A percentile compares a stretch with the other conserved stretches of the same genome.
phyloP scores from a whole-genome alignment of 352 stramenopile genomes.

The Phytophthora citricola region DNA sequence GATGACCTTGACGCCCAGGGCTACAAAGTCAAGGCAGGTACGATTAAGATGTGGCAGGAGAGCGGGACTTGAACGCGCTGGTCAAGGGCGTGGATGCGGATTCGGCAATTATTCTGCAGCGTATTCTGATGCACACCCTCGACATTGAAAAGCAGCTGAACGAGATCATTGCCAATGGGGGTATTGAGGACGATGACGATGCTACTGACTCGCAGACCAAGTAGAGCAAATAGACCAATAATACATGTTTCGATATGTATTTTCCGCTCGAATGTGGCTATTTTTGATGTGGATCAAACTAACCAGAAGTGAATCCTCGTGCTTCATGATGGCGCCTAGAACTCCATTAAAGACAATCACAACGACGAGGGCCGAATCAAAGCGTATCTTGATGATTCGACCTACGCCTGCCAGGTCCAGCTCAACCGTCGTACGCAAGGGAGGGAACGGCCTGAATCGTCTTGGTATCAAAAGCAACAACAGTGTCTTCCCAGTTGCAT shows the following conservation, averaged over 20 bases:
- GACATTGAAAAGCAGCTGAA: constrained; percentile 70
- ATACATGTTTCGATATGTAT: constrained; percentile 4
- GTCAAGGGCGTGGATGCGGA: constrained; percentile 56
- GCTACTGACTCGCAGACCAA: constrained; percentile 15
- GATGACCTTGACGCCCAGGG: constrained; percentile 65
- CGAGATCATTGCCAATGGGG: constrained; percentile 46
- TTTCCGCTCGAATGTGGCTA: not conserved
- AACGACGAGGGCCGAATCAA: constrained; percentile 8
- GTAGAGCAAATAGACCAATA: constrained; percentile 16
- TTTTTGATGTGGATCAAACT: not conserved
- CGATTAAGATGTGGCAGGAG: constrained; percentile 72
- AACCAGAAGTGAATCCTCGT: not conserved
- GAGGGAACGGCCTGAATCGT: constrained; percentile 3
- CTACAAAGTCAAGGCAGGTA: constrained; percentile 61
- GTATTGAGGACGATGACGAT: constrained; percentile 26
- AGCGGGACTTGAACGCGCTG: constrained; percentile 64
- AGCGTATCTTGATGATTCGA: constrained; percentile 3
- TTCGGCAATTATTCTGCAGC: constrained; percentile 74
- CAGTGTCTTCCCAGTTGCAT: constrained; percentile 17
- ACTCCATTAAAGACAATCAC: constrained; percentile 1
- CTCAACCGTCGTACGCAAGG: not conserved
- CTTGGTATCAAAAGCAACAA: constrained; percentile 18
- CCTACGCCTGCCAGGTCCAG: not conserved
- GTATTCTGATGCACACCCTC: constrained; percentile 74
- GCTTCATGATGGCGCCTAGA: constrained; percentile 10